Conservation (phyloP, 768 basidiomycete species). For the Podaxis carcinomalis region DNA sequence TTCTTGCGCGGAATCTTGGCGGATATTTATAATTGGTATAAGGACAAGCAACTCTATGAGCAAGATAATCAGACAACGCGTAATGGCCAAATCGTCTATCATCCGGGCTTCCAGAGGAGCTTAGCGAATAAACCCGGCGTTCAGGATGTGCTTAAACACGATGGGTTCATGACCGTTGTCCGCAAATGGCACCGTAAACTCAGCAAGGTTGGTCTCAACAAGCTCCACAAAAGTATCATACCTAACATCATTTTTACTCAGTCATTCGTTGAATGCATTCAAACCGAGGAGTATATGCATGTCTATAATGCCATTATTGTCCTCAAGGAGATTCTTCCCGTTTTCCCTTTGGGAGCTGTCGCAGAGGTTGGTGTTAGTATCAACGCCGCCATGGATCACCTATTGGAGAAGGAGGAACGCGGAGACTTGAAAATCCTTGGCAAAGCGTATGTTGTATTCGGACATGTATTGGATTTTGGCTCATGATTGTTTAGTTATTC, state of each 20-base stretch:
- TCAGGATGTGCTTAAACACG: constrained; percentile 62
- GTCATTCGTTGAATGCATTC: constrained; percentile 79
- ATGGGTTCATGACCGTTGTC: constrained; percentile 61
- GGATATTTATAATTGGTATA: constrained; percentile 78
- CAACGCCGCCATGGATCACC: constrained; percentile 56
- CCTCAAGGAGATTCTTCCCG: constrained; percentile 83
- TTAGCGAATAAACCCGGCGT: constrained; percentile 42
- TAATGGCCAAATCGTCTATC: constrained; percentile 52
- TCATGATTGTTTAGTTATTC: constrained; percentile 46
- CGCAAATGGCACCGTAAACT: constrained; percentile 86
- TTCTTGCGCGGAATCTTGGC: constrained; percentile 78
- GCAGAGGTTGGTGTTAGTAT: constrained; percentile 51
- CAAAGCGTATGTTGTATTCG: constrained; percentile 52
- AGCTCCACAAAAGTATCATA: not conserved
- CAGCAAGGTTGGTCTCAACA: constrained; percentile 43
- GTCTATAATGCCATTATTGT: constrained; percentile 96
- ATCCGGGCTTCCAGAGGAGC: constrained; percentile 67
- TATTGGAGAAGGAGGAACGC: constrained; percentile 73
- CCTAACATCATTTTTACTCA: constrained; percentile 23
- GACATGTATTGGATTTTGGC: not conserved
- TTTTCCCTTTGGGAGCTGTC: constrained; percentile 75
- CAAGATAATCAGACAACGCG: constrained; percentile 66
- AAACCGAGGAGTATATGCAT: constrained; percentile 92
- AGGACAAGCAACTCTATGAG: constrained; percentile 68
- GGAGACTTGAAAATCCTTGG: constrained; percentile 82